Evolutionary conservation across 2,329 filamentous ascomycete genomes (phyloP).

Genomic region (Fusarium anguioides): DNA sequence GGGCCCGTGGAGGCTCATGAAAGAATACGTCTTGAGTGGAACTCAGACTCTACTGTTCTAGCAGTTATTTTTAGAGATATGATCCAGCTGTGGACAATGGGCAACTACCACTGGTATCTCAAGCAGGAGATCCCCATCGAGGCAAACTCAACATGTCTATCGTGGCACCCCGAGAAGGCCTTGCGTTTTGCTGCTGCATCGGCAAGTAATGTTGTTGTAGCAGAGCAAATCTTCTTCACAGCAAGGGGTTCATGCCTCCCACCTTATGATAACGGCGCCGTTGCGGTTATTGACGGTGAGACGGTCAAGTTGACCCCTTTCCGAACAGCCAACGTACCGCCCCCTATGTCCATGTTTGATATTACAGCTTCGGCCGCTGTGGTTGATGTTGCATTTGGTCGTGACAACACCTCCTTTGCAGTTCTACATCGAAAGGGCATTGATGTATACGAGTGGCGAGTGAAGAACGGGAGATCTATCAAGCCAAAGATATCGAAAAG

Average conservation of each 20-base stretch:
- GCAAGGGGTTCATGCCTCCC: slow-evolving; percentile 75
- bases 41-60: slow-evolving; percentile 89
- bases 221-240: slow-evolving; percentile 76
- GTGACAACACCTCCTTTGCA: slow-evolving; percentile 72
- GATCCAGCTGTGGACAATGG: slow-evolving; percentile 95
- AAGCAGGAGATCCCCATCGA: slow-evolving; percentile 82
- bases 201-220: slow-evolving; percentile 62
- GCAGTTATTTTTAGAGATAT: slow-evolving; percentile 80
- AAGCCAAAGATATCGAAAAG: slow-evolving; percentile 55
- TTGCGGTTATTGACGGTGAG: slow-evolving; percentile 86
- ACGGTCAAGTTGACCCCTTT: slow-evolving; percentile 87
- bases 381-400: slow-evolving; percentile 80
- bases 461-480: slow-evolving; percentile 64
- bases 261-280: slow-evolving; percentile 80
- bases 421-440: slow-evolving; percentile 76
- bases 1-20: slow-evolving; percentile 65
- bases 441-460: slow-evolving; percentile 76
- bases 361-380: slow-evolving; percentile 70
- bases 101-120: slow-evolving; percentile 98
- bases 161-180: slow-evolving; percentile 90
- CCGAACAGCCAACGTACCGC: slow-evolving; percentile 84
- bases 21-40: slow-evolving; percentile 82
- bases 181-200: slow-evolving; percentile 72
- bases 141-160: slow-evolving; percentile 50
- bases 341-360: slow-evolving; percentile 90